Conservation (phyloP, 352 stramenopile genomes). For the Blastocystis sp. region DNA sequence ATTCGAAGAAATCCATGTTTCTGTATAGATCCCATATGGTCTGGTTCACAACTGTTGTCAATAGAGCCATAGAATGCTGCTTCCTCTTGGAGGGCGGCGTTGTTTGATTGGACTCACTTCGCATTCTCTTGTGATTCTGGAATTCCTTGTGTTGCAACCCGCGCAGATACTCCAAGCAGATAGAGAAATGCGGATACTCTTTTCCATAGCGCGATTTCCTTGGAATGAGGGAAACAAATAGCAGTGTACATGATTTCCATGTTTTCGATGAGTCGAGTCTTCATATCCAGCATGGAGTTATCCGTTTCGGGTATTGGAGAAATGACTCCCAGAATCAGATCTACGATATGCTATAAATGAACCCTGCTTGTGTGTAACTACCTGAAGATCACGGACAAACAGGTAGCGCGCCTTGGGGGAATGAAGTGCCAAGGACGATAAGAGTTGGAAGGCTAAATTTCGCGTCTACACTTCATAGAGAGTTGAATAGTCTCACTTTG, state of each 20-base stretch:
- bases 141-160: not conserved
- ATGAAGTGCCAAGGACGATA: slow-evolving; percentile 26
- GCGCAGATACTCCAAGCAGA: slow-evolving; percentile 14
- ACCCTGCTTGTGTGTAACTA: not conserved
- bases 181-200: slow-evolving; percentile 23
- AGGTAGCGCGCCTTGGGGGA: slow-evolving; percentile 44
- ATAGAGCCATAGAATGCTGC: slow-evolving; percentile 27
- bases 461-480: slow-evolving; percentile 18
- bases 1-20: slow-evolving; percentile 45
- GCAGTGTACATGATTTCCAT: slow-evolving; percentile 31
- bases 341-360: slow-evolving; percentile 1
- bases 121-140: slow-evolving; percentile 9
- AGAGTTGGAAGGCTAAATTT: slow-evolving; percentile 56
- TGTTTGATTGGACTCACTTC: too few relatives aligned
- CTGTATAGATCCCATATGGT: slow-evolving; percentile 31
- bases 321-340: slow-evolving; percentile 33
- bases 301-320: slow-evolving; percentile 14
- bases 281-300: not conserved
- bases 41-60: slow-evolving; percentile 22
- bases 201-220: slow-evolving; percentile 34
- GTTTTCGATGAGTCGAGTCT: slow-evolving; percentile 3
- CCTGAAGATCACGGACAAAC: slow-evolving; percentile 6
- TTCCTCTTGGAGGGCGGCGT: not conserved
- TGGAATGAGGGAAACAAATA: not conserved
- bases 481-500: not conserved